Percentiles rank a stretch among this genome's conserved stretches.
Conservation (phyloP, 164 flowering plant species). For the Liriodendron chinense region DNA sequence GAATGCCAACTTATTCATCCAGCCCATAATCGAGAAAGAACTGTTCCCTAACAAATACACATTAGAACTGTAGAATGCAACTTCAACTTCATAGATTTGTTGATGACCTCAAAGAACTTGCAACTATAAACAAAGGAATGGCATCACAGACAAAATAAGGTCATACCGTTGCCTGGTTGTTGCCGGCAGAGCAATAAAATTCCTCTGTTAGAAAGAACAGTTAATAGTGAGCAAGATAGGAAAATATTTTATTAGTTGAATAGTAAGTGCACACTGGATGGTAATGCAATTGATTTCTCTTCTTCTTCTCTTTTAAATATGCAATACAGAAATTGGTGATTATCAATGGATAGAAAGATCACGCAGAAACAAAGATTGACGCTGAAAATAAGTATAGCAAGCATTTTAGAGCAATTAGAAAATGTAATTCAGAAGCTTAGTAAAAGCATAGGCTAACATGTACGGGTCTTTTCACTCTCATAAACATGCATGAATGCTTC, state of each 20-base stretch:
- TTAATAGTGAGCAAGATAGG: background rate
- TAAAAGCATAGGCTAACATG: background rate
- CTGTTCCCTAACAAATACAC: background rate
- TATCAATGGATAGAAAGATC: background rate
- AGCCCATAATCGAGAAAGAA: too few relatives aligned
- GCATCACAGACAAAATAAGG: background rate
- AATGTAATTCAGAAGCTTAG: background rate
- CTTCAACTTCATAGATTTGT: background rate
- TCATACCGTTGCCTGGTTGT: constrained; percentile 78
- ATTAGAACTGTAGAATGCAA: background rate
- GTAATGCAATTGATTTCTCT: background rate
- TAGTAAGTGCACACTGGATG: background rate
- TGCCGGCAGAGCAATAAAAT: constrained; percentile 66
- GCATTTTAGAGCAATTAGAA: background rate
- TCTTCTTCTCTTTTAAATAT: background rate
- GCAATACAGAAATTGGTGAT: background rate
- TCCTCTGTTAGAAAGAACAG: constrained; percentile 43
- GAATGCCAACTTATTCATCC: background rate
- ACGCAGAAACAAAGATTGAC: background rate
- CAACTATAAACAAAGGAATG: background rate
- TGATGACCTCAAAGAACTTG: background rate
- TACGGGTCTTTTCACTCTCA: too few relatives aligned
- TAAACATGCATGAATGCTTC: background rate
- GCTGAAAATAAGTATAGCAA: background rate
- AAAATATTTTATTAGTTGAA: background rate